phyloP scores from a whole-genome alignment of 805 yeast species.

The Kluyveromyces starmeri region DNA sequence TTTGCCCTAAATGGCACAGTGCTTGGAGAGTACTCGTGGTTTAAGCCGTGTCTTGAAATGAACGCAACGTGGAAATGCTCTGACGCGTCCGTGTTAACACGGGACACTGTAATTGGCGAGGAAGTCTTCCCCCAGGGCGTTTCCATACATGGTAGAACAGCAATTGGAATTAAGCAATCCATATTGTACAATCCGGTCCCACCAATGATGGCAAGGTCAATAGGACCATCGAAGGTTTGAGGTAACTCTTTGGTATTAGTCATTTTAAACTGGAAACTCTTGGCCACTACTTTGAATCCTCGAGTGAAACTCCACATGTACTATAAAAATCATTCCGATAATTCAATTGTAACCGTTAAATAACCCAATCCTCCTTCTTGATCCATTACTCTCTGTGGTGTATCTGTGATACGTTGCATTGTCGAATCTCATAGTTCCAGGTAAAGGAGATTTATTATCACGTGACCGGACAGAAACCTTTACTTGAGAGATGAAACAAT shows the following conservation, averaged over 20 bases:
- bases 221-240: conserved; percentile 26
- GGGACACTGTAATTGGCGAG: conserved; percentile 85
- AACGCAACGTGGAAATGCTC: conserved; percentile 72
- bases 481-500: no score
- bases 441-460: no score
- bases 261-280: conserved; percentile 10
- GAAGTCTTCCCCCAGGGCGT: conserved; percentile 99
- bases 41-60: conserved; percentile 86
- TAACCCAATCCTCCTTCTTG: no score
- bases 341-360: no score
- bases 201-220: conserved; percentile 84
- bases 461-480: no score
- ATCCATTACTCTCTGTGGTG: no score
- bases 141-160: conserved; percentile 57
- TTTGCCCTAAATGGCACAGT: conserved; percentile 92
- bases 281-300: not conserved
- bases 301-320: not conserved
- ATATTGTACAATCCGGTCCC: conserved; percentile 96
- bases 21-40: conserved; percentile 83
- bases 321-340: no score
- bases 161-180: conserved; percentile 76
- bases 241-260: conserved; percentile 19
- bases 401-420: no score
- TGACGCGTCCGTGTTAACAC: conserved; percentile 46
- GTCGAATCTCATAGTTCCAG: no score